Base-by-base conservation (phyloP, 106 monocot genomes). In the Iris macrosiphon region DNA sequence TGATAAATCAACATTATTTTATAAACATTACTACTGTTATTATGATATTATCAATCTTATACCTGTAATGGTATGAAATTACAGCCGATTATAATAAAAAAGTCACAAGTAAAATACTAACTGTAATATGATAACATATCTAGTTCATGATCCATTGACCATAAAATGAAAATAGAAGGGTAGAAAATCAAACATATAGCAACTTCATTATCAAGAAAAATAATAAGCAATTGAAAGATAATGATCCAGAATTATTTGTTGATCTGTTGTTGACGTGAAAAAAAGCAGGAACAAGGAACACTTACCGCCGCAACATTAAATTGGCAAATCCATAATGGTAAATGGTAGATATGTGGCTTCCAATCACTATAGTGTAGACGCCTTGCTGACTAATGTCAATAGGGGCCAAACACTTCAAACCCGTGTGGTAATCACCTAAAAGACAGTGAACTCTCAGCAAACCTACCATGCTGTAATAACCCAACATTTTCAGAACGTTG, bases 301-400 rank as follows among this genome's bases (percentile, higher is more conserved):
- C 56, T 37, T 61, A 96, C 95, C 89, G 73, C 61, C 95, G 66
- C 31, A 89, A 27, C 95, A 96, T 96, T 40, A 96, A 52, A 45
- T 74, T 89, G 37, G 95, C 95, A 65, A 96, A 96, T 7, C 95
- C 95, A 69, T 89, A 89, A 60, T 96, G 95, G 69, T 96, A 96
- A 24, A 96, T 86, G 11, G 89, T 80, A 45, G 82, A 82, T 46
- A 96, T 96, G 46, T 96, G 79, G 57, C 95, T 89, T 44, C 95
- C 95, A 57, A 96, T 96, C 45, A 96, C 79, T 40, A 60, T 80
- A 17, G 85, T 96, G 65, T 96, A 86, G 14, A 96, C 85, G 48
- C 95, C 95, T 56, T 79, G 82, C 42, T 96, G 89, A 45, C 71
- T 79, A 42, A 96, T 82, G 61, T 96, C 95, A 39, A 96, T 83